Percentiles rank a stretch among this genome's conserved stretches.
Evolutionary conservation across 2,329 filamentous ascomycete species (phyloP).

Genomic region (Paracoccidioides lutzii): DNA sequence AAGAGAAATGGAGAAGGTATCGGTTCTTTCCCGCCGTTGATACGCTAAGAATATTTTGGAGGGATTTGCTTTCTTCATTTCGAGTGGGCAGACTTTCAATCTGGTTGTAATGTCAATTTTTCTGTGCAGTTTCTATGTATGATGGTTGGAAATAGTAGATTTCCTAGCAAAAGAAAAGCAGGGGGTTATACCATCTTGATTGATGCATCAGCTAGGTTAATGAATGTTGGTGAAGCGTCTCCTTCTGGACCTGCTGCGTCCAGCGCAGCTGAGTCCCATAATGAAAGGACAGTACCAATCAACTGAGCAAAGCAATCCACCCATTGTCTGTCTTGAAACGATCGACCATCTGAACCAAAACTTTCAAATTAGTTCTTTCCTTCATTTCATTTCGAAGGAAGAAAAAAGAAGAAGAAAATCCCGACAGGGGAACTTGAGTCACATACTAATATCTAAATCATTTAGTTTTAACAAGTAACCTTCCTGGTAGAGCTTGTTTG

Average conservation of each 20-base stretch:
- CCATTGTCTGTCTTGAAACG: slow-evolving; percentile 79
- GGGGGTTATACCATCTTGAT: slow-evolving; percentile 71
- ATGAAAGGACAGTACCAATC: slow-evolving; percentile 81
- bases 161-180: neutral
- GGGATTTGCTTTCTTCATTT: slow-evolving; percentile 60
- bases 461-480: slow-evolving; percentile 96
- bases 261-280: slow-evolving; percentile 89
- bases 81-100: slow-evolving; percentile 82
- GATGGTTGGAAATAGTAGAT: neutral
- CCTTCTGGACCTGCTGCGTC: slow-evolving; percentile 75
- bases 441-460: slow-evolving; percentile 81
- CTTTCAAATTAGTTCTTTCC: slow-evolving; percentile 18
- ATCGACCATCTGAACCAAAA: slow-evolving; percentile 56
- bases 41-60: slow-evolving; percentile 91
- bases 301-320: slow-evolving; percentile 95
- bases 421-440: too few relatives aligned
- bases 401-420: too few relatives aligned
- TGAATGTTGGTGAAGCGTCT: slow-evolving; percentile 80
- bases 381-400: neutral
- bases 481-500: slow-evolving; percentile 93
- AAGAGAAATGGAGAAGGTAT: slow-evolving; percentile 93
- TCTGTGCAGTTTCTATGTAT: neutral
- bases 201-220: slow-evolving; percentile 93
- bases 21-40: slow-evolving; percentile 93
- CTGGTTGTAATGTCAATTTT: slow-evolving; percentile 34